These are phyloP conservation scores for Thalassiosira oceanica DNA, from an alignment of 352 stramenopile species.

Conservation along the genomic window DNA sequence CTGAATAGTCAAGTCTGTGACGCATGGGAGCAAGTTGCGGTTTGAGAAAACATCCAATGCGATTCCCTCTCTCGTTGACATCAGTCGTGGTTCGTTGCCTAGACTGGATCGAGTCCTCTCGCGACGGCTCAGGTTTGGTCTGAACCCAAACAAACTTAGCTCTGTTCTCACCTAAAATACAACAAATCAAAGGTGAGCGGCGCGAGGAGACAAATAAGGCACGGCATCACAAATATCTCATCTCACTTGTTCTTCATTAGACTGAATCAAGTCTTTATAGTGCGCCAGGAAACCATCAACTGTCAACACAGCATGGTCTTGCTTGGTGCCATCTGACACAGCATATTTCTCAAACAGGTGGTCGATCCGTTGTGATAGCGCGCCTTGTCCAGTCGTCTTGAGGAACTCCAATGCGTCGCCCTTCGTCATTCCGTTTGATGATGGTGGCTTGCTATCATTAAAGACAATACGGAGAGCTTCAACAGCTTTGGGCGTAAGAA, in stretches of 20 bases:
- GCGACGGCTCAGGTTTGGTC: conserved; percentile 73
- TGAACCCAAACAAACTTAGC: conserved; percentile 69
- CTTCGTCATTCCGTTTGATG: conserved; percentile 62
- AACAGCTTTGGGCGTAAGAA: conserved; percentile 52
- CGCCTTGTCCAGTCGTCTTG: conserved; percentile 51
- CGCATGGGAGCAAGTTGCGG: conserved; percentile 27
- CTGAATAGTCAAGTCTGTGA: conserved; percentile 55
- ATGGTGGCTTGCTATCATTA: conserved; percentile 63
- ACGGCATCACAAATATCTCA: conserved; percentile 6
- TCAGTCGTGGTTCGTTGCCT: too few species aligned
- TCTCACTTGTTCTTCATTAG: conserved; percentile 62
- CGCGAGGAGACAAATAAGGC: conserved; percentile 2
- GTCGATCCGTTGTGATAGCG: conserved; percentile 70
- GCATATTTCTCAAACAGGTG: conserved; percentile 76
- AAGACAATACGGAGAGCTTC: conserved; percentile 66
- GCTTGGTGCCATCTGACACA: conserved; percentile 23
- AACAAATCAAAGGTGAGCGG: background rate
- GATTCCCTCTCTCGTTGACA: conserved; percentile 61
- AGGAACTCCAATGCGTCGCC: conserved; percentile 74
- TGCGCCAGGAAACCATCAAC: conserved; percentile 80
- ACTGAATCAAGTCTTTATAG: conserved; percentile 72
- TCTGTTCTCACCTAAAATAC: too few species aligned
- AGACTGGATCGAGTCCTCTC: too few species aligned
- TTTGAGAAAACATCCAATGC: conserved; percentile 60
- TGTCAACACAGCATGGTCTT: conserved; percentile 45